Evolutionary conservation across 2,329 filamentous ascomycete genomes (phyloP).

Genomic region (Claviceps arundinis): DNA sequence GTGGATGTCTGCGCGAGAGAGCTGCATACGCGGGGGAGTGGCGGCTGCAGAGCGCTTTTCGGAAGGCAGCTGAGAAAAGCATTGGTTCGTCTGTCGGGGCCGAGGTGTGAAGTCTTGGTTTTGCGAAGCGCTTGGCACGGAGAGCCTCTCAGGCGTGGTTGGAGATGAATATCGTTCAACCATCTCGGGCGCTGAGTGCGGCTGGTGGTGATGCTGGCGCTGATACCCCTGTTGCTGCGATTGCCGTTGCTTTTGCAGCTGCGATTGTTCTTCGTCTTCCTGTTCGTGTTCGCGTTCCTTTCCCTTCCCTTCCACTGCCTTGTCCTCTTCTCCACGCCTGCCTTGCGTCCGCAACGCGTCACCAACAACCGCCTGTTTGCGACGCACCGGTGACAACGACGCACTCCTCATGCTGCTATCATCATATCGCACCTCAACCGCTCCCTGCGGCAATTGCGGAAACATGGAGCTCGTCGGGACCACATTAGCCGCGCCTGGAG

Average conservation of each 20-base stretch:
- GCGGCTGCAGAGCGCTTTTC: slow-evolving; percentile 11
- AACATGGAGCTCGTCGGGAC: slow-evolving; percentile 27
- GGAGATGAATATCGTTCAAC: slow-evolving; percentile 10
- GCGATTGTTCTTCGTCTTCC: neutral
- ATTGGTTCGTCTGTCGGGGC: slow-evolving; percentile 19
- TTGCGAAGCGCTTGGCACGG: slow-evolving; percentile 26
- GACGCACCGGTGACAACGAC: slow-evolving; percentile 22
- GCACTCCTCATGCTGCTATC: slow-evolving; percentile 18
- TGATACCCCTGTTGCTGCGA: neutral
- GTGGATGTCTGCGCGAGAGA: slow-evolving; percentile 27
- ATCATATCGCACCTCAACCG: slow-evolving; percentile 19
- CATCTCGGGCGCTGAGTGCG: neutral
- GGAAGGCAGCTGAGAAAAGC: slow-evolving; percentile 26
- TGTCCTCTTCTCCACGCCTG: neutral
- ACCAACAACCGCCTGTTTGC: neutral
- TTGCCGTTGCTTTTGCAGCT: neutral
- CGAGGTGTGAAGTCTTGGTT: slow-evolving; percentile 37
- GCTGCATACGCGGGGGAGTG: slow-evolving; percentile 28
- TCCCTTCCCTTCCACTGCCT: neutral
- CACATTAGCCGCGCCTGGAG: slow-evolving; percentile 11
- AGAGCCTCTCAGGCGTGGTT: slow-evolving; percentile 19
- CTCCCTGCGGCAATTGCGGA: slow-evolving; percentile 19
- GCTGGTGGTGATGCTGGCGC: neutral
- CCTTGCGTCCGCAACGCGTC: neutral
- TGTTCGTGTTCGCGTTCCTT: neutral